phyloP scores from a whole-genome alignment of 768 basidiomycete species.

The Auricularia cornea region DNA sequence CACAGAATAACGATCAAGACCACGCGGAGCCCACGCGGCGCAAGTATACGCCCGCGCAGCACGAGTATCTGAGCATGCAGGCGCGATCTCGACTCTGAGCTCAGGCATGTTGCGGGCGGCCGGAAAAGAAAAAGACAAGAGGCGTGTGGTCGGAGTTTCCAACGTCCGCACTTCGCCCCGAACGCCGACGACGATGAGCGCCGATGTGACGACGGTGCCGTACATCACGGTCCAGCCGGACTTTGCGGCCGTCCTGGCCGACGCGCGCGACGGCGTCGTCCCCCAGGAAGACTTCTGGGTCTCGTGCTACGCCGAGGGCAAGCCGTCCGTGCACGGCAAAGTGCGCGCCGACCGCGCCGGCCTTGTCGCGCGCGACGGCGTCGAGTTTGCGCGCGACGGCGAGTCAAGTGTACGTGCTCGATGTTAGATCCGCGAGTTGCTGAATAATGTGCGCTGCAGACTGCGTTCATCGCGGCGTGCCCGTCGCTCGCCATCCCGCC shows the following conservation, averaged over 20 bases:
- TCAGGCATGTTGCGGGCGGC: no score
- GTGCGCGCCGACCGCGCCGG: conserved; percentile 42
- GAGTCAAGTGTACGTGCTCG: conserved; percentile 23
- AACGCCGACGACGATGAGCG: no score
- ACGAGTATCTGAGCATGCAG: no score
- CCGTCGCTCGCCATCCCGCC: conserved; percentile 37
- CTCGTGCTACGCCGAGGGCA: conserved; percentile 48
- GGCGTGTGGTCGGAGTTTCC: no score
- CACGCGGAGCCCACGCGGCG: no score
- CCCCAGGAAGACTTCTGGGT: conserved; percentile 62
- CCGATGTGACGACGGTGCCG: conserved; percentile 39
- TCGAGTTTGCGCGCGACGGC: conserved; percentile 32
- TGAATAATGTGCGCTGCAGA: conserved; percentile 7
- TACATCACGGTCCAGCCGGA: conserved; percentile 56
- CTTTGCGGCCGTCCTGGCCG: conserved; percentile 49
- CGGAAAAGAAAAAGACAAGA: no score
- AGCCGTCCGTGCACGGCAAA: conserved; percentile 53
- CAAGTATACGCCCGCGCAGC: no score
- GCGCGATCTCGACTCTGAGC: no score
- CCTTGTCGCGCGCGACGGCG: conserved; percentile 38
- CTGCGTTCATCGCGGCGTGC: conserved; percentile 41
- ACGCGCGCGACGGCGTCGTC: conserved; percentile 51
- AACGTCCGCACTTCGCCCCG: no score
- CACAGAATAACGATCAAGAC: no score
- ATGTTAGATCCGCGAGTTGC: not conserved